phyloP scores from a whole-genome alignment of 345 rosid species.

The Cardamine occulta region DNA sequence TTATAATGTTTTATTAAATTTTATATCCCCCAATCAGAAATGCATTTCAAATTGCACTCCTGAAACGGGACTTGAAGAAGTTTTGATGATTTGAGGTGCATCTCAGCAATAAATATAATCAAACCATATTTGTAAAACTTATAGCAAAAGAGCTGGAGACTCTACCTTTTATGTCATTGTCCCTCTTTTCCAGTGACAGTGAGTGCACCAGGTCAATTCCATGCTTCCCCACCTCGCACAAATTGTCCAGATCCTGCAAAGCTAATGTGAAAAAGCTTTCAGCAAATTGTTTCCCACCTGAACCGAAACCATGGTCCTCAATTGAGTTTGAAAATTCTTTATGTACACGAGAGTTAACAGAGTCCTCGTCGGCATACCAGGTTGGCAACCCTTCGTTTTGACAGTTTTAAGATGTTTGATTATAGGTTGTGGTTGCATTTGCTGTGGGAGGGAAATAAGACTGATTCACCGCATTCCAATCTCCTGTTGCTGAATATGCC shows the following conservation, averaged over 20 bases:
- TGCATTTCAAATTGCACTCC: slow-evolving; percentile 29
- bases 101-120: slow-evolving; percentile 18
- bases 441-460: slow-evolving; percentile 31
- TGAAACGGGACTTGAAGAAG: slow-evolving; percentile 26
- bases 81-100: slow-evolving; percentile 26
- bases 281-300: slow-evolving; percentile 18
- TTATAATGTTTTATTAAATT: neutral
- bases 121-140: slow-evolving; percentile 20
- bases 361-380: slow-evolving; percentile 17
- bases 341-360: slow-evolving; percentile 22
- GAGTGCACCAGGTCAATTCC: slow-evolving; percentile 19
- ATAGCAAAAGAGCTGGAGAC: slow-evolving; percentile 37
- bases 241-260: slow-evolving; percentile 30
- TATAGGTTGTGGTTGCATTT: slow-evolving; percentile 35
- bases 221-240: slow-evolving; percentile 19
- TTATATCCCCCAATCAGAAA: slow-evolving; percentile 26
- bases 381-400: slow-evolving; percentile 2
- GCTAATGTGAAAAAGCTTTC: slow-evolving; percentile 22
- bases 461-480: slow-evolving; percentile 38
- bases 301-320: slow-evolving; percentile 1
- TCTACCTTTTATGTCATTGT: slow-evolving; percentile 19
- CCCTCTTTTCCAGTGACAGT: slow-evolving; percentile 12
- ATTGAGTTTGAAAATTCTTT: slow-evolving; percentile 1
- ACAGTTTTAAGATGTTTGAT: slow-evolving; percentile 30
- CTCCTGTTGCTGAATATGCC: slow-evolving; percentile 37